phyloP scores from a whole-genome alignment of 805 yeast genomes.

The Candida montana region DNA sequence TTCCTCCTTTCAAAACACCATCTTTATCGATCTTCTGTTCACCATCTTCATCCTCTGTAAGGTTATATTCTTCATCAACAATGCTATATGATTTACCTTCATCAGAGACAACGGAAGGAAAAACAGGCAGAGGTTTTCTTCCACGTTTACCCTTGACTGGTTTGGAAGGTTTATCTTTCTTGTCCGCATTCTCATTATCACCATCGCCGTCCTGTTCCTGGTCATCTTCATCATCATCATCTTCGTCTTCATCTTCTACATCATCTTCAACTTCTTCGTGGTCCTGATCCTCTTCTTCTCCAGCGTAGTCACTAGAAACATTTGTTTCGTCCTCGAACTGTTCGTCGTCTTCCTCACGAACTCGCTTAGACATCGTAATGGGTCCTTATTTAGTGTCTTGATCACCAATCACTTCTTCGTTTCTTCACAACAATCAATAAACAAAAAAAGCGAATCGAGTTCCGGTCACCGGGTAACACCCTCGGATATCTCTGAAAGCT shows the following conservation, averaged over 20 bases:
- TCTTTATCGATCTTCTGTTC: slow-evolving; percentile 60
- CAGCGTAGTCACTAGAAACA: slow-evolving; percentile 1
- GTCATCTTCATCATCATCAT: slow-evolving; percentile 21
- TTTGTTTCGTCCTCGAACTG: not conserved
- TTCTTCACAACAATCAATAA: too few species aligned
- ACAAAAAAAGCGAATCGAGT: too few species aligned
- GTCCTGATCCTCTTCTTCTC: slow-evolving; percentile 5
- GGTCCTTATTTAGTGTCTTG: too few species aligned
- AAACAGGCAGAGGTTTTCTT: slow-evolving; percentile 32
- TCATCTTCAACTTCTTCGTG: slow-evolving; percentile 22
- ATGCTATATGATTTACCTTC: slow-evolving; percentile 63
- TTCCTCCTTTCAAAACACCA: slow-evolving; percentile 67
- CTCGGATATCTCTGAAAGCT: too few species aligned
- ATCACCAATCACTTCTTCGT: too few species aligned
- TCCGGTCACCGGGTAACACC: not conserved
- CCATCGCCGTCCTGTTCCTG: slow-evolving; percentile 14
- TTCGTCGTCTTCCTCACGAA: not conserved
- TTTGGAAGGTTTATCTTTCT: slow-evolving; percentile 6
- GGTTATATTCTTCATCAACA: slow-evolving; percentile 68
- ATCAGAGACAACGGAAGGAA: slow-evolving; percentile 46
- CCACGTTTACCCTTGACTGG: slow-evolving; percentile 33
- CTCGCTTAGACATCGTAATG: not conserved
- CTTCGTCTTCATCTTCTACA: slow-evolving; percentile 26
- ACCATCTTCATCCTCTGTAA: slow-evolving; percentile 76
- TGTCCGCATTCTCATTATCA: slow-evolving; percentile 9